phyloP scores from a whole-genome alignment of 371 early-diverging fungal genomes.

The Blakeslea trispora region DNA sequence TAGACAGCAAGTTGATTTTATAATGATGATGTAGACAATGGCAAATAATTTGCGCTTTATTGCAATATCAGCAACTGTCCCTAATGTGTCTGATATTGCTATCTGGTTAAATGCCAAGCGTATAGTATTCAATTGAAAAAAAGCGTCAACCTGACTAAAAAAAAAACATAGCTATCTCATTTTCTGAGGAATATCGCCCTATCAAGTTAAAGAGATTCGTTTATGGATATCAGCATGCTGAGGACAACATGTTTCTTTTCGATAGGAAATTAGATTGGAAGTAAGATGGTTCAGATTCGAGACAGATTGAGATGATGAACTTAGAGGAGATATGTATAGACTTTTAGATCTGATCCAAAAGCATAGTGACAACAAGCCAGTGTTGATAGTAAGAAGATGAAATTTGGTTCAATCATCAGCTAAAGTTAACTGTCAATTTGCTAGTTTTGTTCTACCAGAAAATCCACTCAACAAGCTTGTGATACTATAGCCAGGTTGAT shows the following conservation, averaged over 20 bases:
- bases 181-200: slow-evolving; percentile 85
- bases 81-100: slow-evolving; percentile 83
- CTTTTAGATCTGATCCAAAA: slow-evolving; percentile 61
- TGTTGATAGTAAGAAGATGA: slow-evolving; percentile 58
- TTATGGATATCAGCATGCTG: slow-evolving; percentile 50
- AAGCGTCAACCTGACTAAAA: no score
- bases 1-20: background rate
- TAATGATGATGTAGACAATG: slow-evolving; percentile 29
- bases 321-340: slow-evolving; percentile 23
- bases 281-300: slow-evolving; percentile 29
- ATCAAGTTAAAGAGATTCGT: slow-evolving; percentile 68
- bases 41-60: slow-evolving; percentile 41
- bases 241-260: slow-evolving; percentile 59
- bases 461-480: slow-evolving; percentile 66
- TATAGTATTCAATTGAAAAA: no score
- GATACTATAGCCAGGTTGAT: slow-evolving; percentile 48
- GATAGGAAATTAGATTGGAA: slow-evolving; percentile 69
- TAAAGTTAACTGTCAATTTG: background rate
- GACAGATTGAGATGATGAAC: background rate
- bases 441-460: slow-evolving; percentile 79
- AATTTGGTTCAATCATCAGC: background rate
- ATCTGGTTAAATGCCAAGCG: slow-evolving; percentile 61
- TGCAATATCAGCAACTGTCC: slow-evolving; percentile 87
- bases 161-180: slow-evolving; percentile 32
- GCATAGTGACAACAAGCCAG: slow-evolving; percentile 60